These are phyloP conservation scores for Fraxinus platypoda DNA, from an alignment of 305 asterid genomes.

Conservation along the genomic window DNA sequence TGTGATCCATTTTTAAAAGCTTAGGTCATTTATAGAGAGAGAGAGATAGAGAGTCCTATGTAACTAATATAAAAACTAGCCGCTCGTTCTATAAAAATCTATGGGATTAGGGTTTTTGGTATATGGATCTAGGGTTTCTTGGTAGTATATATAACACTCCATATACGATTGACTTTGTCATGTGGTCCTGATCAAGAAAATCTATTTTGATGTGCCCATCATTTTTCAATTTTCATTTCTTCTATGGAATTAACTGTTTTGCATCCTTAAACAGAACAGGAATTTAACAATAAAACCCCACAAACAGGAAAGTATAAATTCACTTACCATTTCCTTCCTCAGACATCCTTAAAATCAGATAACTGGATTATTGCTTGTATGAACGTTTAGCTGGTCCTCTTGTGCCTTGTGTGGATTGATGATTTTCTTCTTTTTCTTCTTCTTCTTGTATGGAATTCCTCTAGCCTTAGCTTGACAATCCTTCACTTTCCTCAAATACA, in stretches of 20 bases:
- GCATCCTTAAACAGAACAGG: conserved; percentile 13
- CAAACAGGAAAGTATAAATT: conserved; percentile 2
- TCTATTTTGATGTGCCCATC: neutral
- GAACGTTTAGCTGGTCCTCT: conserved; percentile 33
- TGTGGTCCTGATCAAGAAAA: neutral
- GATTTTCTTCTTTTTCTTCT: conserved; percentile 61
- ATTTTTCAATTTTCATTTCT: neutral
- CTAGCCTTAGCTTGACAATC: conserved; percentile 83
- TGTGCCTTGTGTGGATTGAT: conserved; percentile 22
- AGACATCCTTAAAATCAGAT: neutral
- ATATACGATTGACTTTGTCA: conserved; percentile 27
- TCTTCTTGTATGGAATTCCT: conserved; percentile 80
- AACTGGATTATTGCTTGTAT: conserved; percentile 37
- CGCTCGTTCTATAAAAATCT: conserved; percentile 21
- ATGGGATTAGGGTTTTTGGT: conserved; percentile 43
- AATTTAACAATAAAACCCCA: conserved; percentile 6
- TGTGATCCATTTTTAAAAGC: neutral
- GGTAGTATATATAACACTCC: neutral
- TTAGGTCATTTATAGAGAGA: neutral
- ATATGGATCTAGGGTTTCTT: conserved; percentile 54
- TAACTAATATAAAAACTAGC: neutral
- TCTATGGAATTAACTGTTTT: neutral
- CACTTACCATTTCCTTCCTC: conserved; percentile 22
- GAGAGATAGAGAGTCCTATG: neutral
- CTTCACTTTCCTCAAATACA: conserved; percentile 71